Evolutionary conservation across 495 filamentous ascomycete genomes (phyloP).

Genomic region (Ascobolus immersus): DNA sequence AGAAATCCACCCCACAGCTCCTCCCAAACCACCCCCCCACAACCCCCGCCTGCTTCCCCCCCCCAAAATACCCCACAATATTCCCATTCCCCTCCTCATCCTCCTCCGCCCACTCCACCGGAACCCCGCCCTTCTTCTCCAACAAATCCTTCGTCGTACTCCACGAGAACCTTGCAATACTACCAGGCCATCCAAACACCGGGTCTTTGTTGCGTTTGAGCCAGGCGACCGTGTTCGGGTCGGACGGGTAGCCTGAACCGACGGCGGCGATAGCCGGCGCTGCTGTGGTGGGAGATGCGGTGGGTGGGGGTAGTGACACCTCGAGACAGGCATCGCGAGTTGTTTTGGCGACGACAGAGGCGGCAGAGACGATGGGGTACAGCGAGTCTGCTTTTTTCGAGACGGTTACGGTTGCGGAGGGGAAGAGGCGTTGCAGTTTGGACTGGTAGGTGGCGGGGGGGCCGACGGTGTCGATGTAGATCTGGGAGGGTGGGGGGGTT

Average conservation of each 20-base stretch:
- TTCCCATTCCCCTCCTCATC: conserved; percentile 37
- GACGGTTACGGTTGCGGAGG: conserved; percentile 54
- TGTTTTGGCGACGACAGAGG: conserved; percentile 84
- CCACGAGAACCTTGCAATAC: conserved; percentile 81
- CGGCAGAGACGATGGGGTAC: conserved; percentile 82
- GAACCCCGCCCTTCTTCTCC: conserved; percentile 31
- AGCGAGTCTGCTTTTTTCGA: conserved; percentile 87
- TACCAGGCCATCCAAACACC: conserved; percentile 74
- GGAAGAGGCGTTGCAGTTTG: conserved; percentile 63
- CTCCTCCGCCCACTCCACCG: conserved; percentile 69
- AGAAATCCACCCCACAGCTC: too few species aligned
- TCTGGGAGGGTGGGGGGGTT: too few species aligned
- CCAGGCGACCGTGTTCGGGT: conserved; percentile 58
- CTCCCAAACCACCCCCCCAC: conserved; percentile 12
- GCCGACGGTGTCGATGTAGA: conserved; percentile 91
- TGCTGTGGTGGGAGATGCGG: conserved; percentile 1
- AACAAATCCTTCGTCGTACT: conserved; percentile 81
- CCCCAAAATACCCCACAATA: conserved; percentile 48
- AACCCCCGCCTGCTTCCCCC: conserved; percentile 7
- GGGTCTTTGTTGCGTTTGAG: conserved; percentile 66
- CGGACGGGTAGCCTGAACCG: conserved; percentile 85
- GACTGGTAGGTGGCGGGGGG: conserved; percentile 56
- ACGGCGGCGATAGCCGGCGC: conserved; percentile 19
- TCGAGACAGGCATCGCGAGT: conserved; percentile 76
- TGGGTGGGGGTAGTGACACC: conserved; percentile 34